Evolutionary conservation across 2,329 filamentous ascomycete species (phyloP), one percentile per base, ranked within the genome.

Genomic region (Claviceps purpurea): DNA sequence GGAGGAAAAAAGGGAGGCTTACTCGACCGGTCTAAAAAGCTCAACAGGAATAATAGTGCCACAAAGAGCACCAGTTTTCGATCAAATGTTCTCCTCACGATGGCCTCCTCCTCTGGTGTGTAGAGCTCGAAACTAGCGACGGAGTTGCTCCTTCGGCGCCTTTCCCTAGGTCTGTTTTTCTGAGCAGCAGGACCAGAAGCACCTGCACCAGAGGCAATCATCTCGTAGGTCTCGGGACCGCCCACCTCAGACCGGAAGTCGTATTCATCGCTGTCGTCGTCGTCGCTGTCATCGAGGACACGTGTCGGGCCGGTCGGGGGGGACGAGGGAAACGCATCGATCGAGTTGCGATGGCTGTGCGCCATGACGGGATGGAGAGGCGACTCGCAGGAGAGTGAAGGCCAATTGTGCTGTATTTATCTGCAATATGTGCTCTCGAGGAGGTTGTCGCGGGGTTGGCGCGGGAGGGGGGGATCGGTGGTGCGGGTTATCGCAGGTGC

Each of bases 11-110:
- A 45, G 30, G 24, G 5, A n/a, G 70, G 26, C 75, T 56, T 72
- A 89, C 87, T 95, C 18, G 87, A 90, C 58, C 89, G 77, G 66
- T 95, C 89, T 57, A 95, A 69, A 64, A 95, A 95, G 56, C 83
- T 85, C 56, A 95, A 72, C 73, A 94, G 78, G 64, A 93, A 96
- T 13, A 95, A 74, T 54, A 91, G 65, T 11, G 87, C 85, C 56
- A 95, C 76, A 63, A 95, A 94, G 1, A 87, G 65, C 5, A 95
- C 87, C 50, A 96, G 75, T 57, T 77, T 79, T 52, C 79, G 74
- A 65, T 95, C 89, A 58, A 95, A 81, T 68, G 87, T 89, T 61
- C 73, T 75, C 52, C 89, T 74, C 8, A 94, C 82, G 4, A 73
- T 71, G 22, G 65, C 70, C 63, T 94, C 89, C 65, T 96, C 89